Base-by-base conservation (phyloP, 139 green algal genomes). In the Coelastrella sp. region DNA sequence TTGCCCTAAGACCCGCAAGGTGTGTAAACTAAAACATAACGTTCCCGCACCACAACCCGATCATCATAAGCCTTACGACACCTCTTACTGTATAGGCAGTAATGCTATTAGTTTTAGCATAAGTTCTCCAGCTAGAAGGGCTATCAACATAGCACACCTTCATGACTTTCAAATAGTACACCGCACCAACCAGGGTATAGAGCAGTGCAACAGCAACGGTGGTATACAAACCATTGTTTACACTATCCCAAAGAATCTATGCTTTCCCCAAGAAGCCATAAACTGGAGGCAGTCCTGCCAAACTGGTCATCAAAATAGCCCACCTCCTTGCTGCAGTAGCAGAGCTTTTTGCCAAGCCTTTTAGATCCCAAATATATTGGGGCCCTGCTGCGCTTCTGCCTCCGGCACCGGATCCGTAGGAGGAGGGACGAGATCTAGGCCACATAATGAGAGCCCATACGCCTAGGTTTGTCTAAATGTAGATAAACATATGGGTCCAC, bases 121-220 rank as follows among this genome's bases (percentile, higher is more conserved):
- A 87, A 17, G 22, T 77, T 64, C 23, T 19, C 81, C 81, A 87
- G 23, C 61, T 87, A 32, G 3, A 61, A 75, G 81, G 61, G 58
- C 59, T 87, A 77, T 87, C 81, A 47, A 87, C 81, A 60, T 87
- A 87, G 60, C 61, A 76, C 58, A 87, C 23, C 76, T 87, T 87
- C 81, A 64, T 64, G 22, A 87, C 64, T 77, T 87, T 87, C 81
- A 65, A 87, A 87, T 87, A 87, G 13, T 87, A 87, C 17, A 87
- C 81, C 75, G 59, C 73, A 61, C 81, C 81, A 77, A 87, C 22
- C 61, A 77, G 57, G n/a, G 81, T 87, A 76, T 59, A 64, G 32
- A 77, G 7, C 81, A 77, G 76, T 77, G 80, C 80, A 20, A 86
- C 80, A 19, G 60, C 80, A 32, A 86, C 80, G 56, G 60, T 58